Base-by-base conservation (phyloP, 768 basidiomycete genomes). In the Calocera cornea region DNA sequence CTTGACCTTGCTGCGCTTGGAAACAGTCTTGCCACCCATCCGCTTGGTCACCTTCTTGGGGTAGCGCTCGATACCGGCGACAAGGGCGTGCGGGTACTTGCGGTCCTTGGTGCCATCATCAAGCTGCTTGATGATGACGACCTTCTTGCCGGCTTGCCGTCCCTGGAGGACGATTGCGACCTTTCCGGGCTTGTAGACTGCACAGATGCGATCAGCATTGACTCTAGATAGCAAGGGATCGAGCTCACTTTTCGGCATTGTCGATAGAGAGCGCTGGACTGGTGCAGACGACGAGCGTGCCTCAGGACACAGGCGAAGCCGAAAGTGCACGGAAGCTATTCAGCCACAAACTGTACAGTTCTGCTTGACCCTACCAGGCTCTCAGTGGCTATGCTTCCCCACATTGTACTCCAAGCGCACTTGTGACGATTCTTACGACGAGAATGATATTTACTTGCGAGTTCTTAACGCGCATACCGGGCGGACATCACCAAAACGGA, bases 101-200 rank as follows among this genome's bases (percentile, higher is more conserved):
- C 92, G 85, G 73, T 94, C 92, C 81, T 97, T 97, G 73, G 89
- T 92, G 44, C 95, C 95, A 77, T 98, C 97, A 77, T 99, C 97
- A 70, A 87, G 77, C 79, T 97, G 95, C 81, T 95, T 97, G 80
- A 99, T 93, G 72, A 98, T 90, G 70, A 99, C 95, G 72, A 97
- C 95, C 84, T 99, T 99, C 83, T 92, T 93, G 76, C 97, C 97
- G 72, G 97, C 97, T 79, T 97, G 97, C 77, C 97, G 94, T 77
- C 97, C 97, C 81, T 94, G 91, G 77, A 98, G 91, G 79, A 97
- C 87, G 81, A 98, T 94, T 72, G 92, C 92, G 73, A 95, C 92
- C 90, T 95, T 95, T 80, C 92, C 92, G 77, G 92, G 87, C 81
- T 95, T 95, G 86, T 91, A 93, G 76, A 95, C 92, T 93, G 70